phyloP scores from a whole-genome alignment of 2,329 filamentous ascomycete genomes.

The Pyricularia grisea region DNA sequence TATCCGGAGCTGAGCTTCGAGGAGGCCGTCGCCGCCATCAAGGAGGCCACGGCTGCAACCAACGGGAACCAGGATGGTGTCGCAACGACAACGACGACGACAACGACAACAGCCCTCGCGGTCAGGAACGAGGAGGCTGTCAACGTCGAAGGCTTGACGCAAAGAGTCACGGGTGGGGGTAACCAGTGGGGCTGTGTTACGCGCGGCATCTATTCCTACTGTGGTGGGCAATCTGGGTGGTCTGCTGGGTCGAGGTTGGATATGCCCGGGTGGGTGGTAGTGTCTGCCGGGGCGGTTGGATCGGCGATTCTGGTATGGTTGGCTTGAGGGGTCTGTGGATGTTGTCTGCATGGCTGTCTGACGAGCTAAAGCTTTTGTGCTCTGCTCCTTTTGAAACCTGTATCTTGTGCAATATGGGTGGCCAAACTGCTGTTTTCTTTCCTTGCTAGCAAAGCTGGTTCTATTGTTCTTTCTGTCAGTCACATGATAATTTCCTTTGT shows the following conservation, averaged over 20 bases:
- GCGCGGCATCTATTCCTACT: neutral
- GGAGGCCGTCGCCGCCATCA: neutral
- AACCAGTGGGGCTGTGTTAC: neutral
- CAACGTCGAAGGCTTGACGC: neutral
- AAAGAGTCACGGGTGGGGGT: neutral
- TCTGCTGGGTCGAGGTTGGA: constrained; percentile 1
- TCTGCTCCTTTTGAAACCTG: neutral
- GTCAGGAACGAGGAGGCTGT: neutral
- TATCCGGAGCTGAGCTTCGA: neutral
- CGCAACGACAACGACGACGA: neutral
- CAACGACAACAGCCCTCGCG: neutral
- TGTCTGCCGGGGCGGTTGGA: neutral
- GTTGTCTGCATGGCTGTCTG: neutral
- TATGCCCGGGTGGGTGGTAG: neutral
- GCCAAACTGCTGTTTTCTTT: neutral
- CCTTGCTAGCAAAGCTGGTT: neutral
- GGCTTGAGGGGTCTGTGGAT: neutral
- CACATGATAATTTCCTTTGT: neutral
- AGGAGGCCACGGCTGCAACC: neutral
- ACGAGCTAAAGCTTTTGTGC: neutral
- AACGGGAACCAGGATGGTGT: neutral
- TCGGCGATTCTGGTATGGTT: neutral
- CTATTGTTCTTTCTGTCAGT: neutral
- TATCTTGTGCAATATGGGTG: neutral
- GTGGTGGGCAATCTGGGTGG: neutral